Evolutionary conservation across 2,329 filamentous ascomycete genomes (phyloP).

Genomic region (Huntiella omanensis): DNA sequence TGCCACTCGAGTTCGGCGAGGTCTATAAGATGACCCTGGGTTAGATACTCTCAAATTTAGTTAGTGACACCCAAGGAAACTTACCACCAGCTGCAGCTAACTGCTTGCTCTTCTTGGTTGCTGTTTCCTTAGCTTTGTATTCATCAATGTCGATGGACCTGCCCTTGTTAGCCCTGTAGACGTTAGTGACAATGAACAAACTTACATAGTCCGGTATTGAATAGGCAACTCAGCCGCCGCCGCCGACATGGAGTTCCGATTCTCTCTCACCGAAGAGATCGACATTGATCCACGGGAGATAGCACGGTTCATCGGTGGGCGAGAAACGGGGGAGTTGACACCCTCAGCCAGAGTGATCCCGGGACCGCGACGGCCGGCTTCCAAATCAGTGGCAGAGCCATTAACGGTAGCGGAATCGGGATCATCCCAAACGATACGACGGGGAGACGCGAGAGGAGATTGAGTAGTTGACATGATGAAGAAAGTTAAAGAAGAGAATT

Average conservation of each 20-base stretch:
- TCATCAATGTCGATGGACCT: slow-evolving; percentile 39
- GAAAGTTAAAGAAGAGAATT: neutral
- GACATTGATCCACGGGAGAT: slow-evolving; percentile 11
- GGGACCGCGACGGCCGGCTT: slow-evolving; percentile 3
- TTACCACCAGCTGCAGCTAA: slow-evolving; percentile 1
- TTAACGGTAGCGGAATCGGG: neutral
- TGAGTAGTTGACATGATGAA: neutral
- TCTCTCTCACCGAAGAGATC: slow-evolving; percentile 9
- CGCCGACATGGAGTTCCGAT: slow-evolving; percentile 6
- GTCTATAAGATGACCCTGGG: slow-evolving; percentile 21
- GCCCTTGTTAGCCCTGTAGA: neutral
- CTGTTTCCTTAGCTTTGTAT: slow-evolving; percentile 26
- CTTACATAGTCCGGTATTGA: slow-evolving; percentile 35
- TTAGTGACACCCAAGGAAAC: slow-evolving; percentile 9
- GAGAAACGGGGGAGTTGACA: slow-evolving; percentile 3
- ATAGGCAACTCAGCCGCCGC: slow-evolving; percentile 23
- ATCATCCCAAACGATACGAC: slow-evolving; percentile 6
- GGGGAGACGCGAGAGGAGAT: neutral
- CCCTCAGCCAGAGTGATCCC: slow-evolving; percentile 5
- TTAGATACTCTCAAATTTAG: neutral
- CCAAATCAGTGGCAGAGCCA: slow-evolving; percentile 1
- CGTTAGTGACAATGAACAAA: neutral
- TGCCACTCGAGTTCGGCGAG: slow-evolving; percentile 52
- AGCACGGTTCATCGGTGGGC: slow-evolving; percentile 8
- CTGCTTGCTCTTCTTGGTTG: slow-evolving; percentile 11